phyloP scores from a whole-genome alignment of 306 rosid genomes.

The Dryas alaskensis region DNA sequence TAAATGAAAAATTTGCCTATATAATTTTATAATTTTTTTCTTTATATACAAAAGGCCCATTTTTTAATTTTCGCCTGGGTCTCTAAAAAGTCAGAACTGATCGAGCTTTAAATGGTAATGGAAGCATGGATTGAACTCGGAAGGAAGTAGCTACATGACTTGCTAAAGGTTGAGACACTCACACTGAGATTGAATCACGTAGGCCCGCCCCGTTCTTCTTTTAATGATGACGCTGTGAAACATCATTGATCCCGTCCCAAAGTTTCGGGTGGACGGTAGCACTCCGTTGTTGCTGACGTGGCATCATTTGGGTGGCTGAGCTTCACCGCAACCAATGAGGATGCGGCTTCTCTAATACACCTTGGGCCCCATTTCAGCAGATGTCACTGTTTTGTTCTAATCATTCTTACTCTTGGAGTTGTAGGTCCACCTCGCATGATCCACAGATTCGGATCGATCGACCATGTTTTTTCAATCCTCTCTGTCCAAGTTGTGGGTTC shows the following conservation, averaged over 20 bases:
- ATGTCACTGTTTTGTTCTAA: constrained; percentile 23
- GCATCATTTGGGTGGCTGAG: constrained; percentile 21
- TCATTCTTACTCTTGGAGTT: constrained; percentile 13
- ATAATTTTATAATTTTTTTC: too few species aligned
- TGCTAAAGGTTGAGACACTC: too few species aligned
- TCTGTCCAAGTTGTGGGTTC: not conserved
- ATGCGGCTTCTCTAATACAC: constrained; percentile 44
- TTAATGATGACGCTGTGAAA: constrained; percentile 23
- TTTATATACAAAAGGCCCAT: too few species aligned
- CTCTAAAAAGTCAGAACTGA: too few species aligned
- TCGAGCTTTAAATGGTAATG: too few species aligned
- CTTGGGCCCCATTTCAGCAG: constrained; percentile 30
- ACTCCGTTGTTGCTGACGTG: constrained; percentile 37
- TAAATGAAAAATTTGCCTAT: too few species aligned
- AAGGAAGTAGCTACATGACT: too few species aligned
- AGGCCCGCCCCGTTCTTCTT: constrained; percentile 25
- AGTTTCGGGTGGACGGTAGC: constrained; percentile 10
- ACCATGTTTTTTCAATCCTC: not conserved
- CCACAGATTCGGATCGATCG: constrained; percentile 15
- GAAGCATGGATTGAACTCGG: too few species aligned
- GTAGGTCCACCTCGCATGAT: not conserved
- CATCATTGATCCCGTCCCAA: constrained; percentile 27
- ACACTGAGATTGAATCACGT: constrained; percentile 1
- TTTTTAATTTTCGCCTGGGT: too few species aligned
- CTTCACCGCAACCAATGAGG: constrained; percentile 36